Percentiles rank a stretch among this genome's conserved stretches.
Conservation (phyloP, 805 yeast species). For the Candida ipomoeae region DNA sequence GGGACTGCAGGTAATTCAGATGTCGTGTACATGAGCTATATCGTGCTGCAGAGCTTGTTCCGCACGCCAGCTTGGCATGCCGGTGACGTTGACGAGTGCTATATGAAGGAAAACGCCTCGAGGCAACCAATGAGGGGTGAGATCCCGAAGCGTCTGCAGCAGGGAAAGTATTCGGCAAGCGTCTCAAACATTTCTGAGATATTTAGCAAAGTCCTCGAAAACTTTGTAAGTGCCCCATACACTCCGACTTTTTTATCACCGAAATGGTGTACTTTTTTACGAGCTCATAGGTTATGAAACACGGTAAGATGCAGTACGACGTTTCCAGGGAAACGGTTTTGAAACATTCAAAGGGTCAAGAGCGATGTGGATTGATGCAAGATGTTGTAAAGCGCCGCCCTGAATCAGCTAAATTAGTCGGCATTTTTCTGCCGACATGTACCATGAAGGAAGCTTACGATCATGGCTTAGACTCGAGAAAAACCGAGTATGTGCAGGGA, state of each 20-base stretch:
- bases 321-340: background rate
- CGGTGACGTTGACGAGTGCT: background rate
- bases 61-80: background rate
- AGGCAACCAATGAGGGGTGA: background rate
- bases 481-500: background rate
- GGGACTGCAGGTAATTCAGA: background rate
- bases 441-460: too few species aligned
- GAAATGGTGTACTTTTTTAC: background rate
- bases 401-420: background rate
- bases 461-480: background rate
- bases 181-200: background rate
- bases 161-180: background rate
- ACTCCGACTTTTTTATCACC: too few species aligned
- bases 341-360: background rate
- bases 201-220: background rate
- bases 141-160: background rate
- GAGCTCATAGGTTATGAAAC: background rate
- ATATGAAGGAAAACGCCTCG: background rate
- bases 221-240: background rate
- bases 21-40: background rate
- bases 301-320: background rate
- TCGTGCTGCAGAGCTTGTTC: background rate
- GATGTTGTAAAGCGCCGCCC: background rate
- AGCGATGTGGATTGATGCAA: background rate
- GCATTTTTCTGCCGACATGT: background rate